Conservation (phyloP, 306 rosid species). For the Fragaria iinumae region DNA sequence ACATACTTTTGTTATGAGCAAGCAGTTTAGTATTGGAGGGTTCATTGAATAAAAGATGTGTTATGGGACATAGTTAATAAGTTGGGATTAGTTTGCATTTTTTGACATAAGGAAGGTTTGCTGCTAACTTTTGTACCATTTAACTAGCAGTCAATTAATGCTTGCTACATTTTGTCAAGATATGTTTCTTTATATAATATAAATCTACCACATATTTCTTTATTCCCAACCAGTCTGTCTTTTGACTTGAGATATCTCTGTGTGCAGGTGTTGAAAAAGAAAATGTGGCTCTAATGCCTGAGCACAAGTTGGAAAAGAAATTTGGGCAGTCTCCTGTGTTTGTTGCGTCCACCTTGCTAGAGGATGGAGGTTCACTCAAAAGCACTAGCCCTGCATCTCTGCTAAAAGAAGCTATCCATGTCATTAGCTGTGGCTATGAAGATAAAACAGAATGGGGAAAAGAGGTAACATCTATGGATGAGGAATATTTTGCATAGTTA, state of each 20-base stretch:
- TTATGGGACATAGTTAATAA: neutral
- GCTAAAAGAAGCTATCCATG: slow-evolving; percentile 75
- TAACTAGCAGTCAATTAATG: neutral
- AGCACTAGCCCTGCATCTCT: slow-evolving; percentile 45
- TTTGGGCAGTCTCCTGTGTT: slow-evolving; percentile 70
- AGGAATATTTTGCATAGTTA: neutral
- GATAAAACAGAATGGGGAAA: slow-evolving; percentile 86
- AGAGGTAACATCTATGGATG: slow-evolving; percentile 43
- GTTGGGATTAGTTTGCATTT: neutral
- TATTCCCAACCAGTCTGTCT: neutral
- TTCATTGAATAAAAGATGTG: neutral
- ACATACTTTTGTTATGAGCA: neutral
- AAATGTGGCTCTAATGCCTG: slow-evolving; percentile 20
- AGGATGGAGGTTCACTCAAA: slow-evolving; percentile 44
- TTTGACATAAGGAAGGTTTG: neutral
- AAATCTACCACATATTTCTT: neutral
- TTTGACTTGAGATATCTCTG: slow-evolving; percentile 19
- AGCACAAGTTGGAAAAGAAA: slow-evolving; percentile 47
- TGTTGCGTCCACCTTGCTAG: slow-evolving; percentile 50
- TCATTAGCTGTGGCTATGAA: slow-evolving; percentile 71
- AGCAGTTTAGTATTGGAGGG: neutral
- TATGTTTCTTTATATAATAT: neutral
- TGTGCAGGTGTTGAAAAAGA: slow-evolving; percentile 37
- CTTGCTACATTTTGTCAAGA: neutral
- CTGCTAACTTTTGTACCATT: neutral